Percentiles rank a stretch among this genome's conserved stretches.
phyloP scores from a whole-genome alignment of 2,329 filamentous ascomycete genomes.

The Hymenoscyphus fructigenus region DNA sequence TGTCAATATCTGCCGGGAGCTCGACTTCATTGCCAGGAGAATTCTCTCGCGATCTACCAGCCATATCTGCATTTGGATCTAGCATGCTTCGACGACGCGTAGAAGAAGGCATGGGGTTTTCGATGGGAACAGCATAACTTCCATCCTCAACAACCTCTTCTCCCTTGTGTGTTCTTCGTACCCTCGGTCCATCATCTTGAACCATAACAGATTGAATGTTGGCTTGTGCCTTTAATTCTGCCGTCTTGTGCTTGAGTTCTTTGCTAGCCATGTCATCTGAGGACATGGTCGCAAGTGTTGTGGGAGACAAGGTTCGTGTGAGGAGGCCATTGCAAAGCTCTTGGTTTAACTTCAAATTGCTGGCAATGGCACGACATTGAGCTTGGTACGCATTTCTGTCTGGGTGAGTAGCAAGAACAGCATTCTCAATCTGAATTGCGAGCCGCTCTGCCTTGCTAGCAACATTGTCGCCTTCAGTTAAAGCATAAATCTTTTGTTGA shows the following conservation, averaged over 20 bases:
- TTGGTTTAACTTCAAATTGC: slow-evolving; percentile 87
- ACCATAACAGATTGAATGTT: slow-evolving; percentile 85
- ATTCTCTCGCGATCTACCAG: slow-evolving; percentile 36
- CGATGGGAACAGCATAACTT: slow-evolving; percentile 42
- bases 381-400: slow-evolving; percentile 52
- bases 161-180: slow-evolving; percentile 90
- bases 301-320: slow-evolving; percentile 67
- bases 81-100: slow-evolving; percentile 41
- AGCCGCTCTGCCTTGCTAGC: slow-evolving; percentile 67
- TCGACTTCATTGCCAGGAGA: slow-evolving; percentile 38
- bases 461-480: slow-evolving; percentile 62
- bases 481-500: slow-evolving; percentile 61
- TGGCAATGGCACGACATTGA: slow-evolving; percentile 73
- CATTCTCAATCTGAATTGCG: slow-evolving; percentile 78
- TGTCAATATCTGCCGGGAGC: slow-evolving; percentile 33
- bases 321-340: slow-evolving; percentile 75
- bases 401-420: slow-evolving; percentile 57
- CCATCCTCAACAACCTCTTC: slow-evolving; percentile 87
- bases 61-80: slow-evolving; percentile 38
- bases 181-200: slow-evolving; percentile 71
- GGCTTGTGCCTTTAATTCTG: slow-evolving; percentile 72
- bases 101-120: slow-evolving; percentile 29
- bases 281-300: slow-evolving; percentile 83
- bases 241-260: slow-evolving; percentile 76
- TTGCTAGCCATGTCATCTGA: slow-evolving; percentile 89